Conservation (phyloP, 163 green algal species). For the Chlamydomonas reinhardtii region DNA sequence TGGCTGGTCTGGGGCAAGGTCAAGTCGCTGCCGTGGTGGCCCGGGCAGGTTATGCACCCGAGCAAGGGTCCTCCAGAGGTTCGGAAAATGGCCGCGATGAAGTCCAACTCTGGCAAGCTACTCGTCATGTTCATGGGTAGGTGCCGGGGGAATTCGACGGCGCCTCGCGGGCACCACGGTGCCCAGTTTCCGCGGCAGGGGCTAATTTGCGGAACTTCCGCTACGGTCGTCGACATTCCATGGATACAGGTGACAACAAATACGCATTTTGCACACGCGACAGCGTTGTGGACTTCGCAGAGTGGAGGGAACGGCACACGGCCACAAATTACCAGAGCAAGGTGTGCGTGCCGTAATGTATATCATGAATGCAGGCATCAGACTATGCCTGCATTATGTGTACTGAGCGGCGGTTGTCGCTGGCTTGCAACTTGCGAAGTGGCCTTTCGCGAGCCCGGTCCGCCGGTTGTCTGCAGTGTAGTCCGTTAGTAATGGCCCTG, state of each 20-base stretch:
- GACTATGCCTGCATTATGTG: no score
- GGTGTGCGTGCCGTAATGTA: neutral
- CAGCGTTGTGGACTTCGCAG: conserved; percentile 26
- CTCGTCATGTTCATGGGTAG: conserved; percentile 44
- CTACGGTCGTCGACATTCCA: neutral
- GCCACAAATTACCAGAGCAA: conserved; percentile 42
- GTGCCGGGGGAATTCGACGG: neutral
- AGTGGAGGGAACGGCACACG: conserved; percentile 20
- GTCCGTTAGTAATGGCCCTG: no score
- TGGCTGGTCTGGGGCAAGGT: conserved; percentile 51
- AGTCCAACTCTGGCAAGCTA: conserved; percentile 34
- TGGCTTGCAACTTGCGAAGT: no score
- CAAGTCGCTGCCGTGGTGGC: conserved; percentile 47
- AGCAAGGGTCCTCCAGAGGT: conserved; percentile 42
- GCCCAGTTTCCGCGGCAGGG: no score
- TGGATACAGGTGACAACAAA: conserved; percentile 40
- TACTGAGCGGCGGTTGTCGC: no score
- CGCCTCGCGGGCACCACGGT: no score
- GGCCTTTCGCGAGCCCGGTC: no score
- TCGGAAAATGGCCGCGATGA: conserved; percentile 39
- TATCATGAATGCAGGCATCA: no score
- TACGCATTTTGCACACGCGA: conserved; percentile 40
- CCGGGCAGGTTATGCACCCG: conserved; percentile 44
- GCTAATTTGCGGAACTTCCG: neutral
- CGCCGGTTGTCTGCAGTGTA: no score